These are phyloP conservation scores for Hypoxylon cercidicola DNA, from an alignment of 495 filamentous ascomycete species.

Conservation along the genomic window DNA sequence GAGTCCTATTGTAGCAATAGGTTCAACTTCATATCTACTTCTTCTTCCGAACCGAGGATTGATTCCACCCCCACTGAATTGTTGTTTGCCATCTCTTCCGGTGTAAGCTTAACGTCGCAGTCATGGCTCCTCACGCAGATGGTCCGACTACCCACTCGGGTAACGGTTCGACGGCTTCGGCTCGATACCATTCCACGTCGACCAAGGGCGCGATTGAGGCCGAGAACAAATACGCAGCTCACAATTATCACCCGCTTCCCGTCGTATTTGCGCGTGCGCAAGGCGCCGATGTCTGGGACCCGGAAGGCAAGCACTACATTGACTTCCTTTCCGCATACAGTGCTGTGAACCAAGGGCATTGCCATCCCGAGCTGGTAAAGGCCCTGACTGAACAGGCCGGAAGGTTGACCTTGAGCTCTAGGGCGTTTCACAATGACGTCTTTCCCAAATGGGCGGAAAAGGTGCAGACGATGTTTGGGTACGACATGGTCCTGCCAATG, in stretches of 20 bases:
- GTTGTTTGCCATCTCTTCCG: constrained; percentile 8
- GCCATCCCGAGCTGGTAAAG: constrained; percentile 92
- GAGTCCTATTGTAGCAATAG: constrained; percentile 30
- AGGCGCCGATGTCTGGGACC: constrained; percentile 94
- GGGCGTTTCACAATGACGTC: constrained; percentile 99
- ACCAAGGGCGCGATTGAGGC: constrained; percentile 80
- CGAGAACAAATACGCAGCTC: constrained; percentile 87
- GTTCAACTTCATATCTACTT: constrained; percentile 7
- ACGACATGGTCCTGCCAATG: constrained; percentile 99
- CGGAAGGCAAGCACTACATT: constrained; percentile 95
- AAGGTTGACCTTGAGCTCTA: constrained; percentile 89
- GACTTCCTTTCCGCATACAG: constrained; percentile 98
- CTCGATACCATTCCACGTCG: constrained; percentile 80
- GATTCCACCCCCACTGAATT: not conserved
- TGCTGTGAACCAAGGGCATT: constrained; percentile 98
- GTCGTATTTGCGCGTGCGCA: constrained; percentile 86
- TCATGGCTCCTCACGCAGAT: constrained; percentile 69
- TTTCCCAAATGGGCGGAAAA: constrained; percentile 97
- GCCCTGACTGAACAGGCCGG: constrained; percentile 91
- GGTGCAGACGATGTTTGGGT: constrained; percentile 85
- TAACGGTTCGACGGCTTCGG: constrained; percentile 48
- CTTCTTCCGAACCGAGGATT: constrained; percentile 1
- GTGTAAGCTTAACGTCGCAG: constrained; percentile 24
- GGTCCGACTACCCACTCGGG: constrained; percentile 46
- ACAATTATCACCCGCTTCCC: constrained; percentile 98